These are phyloP conservation scores for Paecilomyces sp. DNA, from an alignment of 2,329 filamentous ascomycete species.

Conservation along the genomic window DNA sequence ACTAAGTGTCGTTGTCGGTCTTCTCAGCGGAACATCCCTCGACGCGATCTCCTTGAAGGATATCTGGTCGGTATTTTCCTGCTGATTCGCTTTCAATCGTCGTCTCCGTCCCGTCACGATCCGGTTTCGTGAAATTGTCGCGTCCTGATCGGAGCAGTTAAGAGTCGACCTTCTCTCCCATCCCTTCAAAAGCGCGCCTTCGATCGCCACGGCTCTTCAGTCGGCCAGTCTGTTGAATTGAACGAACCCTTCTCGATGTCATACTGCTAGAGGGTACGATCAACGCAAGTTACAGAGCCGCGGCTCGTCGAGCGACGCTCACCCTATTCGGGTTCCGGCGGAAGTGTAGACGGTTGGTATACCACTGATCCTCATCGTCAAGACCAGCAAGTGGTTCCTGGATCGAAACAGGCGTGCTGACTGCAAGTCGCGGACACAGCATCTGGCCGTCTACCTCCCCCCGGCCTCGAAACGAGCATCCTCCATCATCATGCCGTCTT, in stretches of 20 bases:
- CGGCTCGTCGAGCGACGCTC: conserved; percentile 35
- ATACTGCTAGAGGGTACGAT: conserved; percentile 29
- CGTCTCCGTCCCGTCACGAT: background rate
- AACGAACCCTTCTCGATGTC: conserved; percentile 29
- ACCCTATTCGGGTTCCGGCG: conserved; percentile 27
- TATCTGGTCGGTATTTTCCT: conserved; percentile 4
- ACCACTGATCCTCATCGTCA: conserved; percentile 1
- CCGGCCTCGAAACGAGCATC: conserved; percentile 26
- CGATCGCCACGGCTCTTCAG: conserved; percentile 6
- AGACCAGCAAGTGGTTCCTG: background rate
- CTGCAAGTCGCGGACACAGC: conserved; percentile 10
- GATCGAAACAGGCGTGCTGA: background rate
- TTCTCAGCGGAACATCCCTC: conserved; percentile 11
- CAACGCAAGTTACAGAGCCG: conserved; percentile 25
- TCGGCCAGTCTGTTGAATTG: conserved; percentile 8
- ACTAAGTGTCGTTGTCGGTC: conserved; percentile 43
- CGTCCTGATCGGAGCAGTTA: background rate
- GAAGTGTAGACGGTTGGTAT: conserved; percentile 37
- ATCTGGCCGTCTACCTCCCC: conserved; percentile 25
- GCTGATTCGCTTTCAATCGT: background rate
- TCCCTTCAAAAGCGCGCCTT: conserved; percentile 3
- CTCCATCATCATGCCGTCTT: conserved; percentile 33
- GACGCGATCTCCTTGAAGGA: background rate
- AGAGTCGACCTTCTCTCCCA: background rate
- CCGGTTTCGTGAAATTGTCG: background rate